These are phyloP conservation scores for Infundibulicybe gibba DNA, from an alignment of 768 basidiomycete species.

Conservation along the genomic window DNA sequence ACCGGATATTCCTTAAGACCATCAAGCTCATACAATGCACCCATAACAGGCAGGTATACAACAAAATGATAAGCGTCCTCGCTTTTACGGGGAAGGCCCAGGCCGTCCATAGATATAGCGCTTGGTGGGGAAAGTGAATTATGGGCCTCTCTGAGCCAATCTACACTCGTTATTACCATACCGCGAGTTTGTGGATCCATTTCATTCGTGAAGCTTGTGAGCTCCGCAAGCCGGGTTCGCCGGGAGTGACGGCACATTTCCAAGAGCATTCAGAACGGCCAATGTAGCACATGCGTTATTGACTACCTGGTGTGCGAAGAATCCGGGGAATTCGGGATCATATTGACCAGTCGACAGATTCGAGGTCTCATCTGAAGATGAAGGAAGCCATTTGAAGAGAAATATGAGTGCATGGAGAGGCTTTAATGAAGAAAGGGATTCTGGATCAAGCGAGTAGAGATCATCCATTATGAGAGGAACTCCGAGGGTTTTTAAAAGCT, in stretches of 20 bases:
- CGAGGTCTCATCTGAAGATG: constrained; percentile 30
- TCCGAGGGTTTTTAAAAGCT: constrained; percentile 74
- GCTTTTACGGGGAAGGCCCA: constrained; percentile 59
- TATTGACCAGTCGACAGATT: constrained; percentile 51
- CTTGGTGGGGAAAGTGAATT: constrained; percentile 91
- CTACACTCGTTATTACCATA: constrained; percentile 74
- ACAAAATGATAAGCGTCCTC: constrained; percentile 97
- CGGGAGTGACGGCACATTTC: constrained; percentile 69
- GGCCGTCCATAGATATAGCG: constrained; percentile 85
- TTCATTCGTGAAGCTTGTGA: constrained; percentile 73
- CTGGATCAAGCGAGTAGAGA: constrained; percentile 79
- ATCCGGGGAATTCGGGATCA: constrained; percentile 76
- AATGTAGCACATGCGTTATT: constrained; percentile 98
- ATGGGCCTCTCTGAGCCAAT: constrained; percentile 82
- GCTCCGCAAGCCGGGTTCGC: constrained; percentile 61
- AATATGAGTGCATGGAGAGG: constrained; percentile 92
- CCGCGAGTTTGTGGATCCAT: constrained; percentile 89
- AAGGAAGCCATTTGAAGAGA: constrained; percentile 93
- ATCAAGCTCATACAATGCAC: constrained; percentile 88
- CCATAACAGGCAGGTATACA: constrained; percentile 84
- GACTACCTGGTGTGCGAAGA: constrained; percentile 92
- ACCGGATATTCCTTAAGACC: constrained; percentile 81
- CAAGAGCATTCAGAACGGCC: constrained; percentile 88
- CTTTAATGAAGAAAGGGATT: constrained; percentile 65
- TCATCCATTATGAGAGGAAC: constrained; percentile 89